A percentile compares a stretch with the other conserved stretches of the same genome.
Evolutionary conservation across 129 eudicot species (phyloP).

Genomic region (Cynara cardunculus): DNA sequence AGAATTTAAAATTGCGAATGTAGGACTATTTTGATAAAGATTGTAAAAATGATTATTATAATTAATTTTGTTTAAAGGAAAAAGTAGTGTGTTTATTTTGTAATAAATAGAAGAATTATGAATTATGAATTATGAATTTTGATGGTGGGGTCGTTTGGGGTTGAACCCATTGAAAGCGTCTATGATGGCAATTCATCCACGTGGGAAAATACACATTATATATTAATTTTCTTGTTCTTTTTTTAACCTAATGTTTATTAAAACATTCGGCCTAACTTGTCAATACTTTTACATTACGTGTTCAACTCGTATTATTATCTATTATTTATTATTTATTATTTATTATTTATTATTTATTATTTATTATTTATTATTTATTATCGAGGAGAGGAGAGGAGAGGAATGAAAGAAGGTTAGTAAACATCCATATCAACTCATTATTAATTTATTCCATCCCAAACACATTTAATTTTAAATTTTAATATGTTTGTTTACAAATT

Average conservation of each 20-base stretch:
- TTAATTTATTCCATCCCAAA: neutral
- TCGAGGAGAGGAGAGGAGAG: no score
- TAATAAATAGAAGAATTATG: no score
- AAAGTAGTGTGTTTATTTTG: no score
- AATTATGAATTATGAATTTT: no score
- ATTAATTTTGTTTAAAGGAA: no score
- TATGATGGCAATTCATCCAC: constrained; percentile 2
- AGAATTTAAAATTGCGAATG: no score
- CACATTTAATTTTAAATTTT: no score
- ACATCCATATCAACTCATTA: neutral
- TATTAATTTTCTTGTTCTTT: neutral
- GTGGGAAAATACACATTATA: neutral
- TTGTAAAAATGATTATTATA: no score
- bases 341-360: neutral
- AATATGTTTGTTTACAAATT: no score
- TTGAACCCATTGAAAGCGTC: neutral
- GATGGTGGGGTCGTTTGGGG: no score
- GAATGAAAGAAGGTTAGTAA: neutral
- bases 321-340: neutral
- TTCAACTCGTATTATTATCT: neutral
- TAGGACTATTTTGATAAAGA: no score
- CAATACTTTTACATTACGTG: neutral
- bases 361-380: neutral
- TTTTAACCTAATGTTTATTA: neutral
- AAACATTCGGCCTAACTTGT: neutral